These are phyloP conservation scores for Craterostigma plantagineum DNA, from an alignment of 257 asterid genomes.

Conservation along the genomic window DNA sequence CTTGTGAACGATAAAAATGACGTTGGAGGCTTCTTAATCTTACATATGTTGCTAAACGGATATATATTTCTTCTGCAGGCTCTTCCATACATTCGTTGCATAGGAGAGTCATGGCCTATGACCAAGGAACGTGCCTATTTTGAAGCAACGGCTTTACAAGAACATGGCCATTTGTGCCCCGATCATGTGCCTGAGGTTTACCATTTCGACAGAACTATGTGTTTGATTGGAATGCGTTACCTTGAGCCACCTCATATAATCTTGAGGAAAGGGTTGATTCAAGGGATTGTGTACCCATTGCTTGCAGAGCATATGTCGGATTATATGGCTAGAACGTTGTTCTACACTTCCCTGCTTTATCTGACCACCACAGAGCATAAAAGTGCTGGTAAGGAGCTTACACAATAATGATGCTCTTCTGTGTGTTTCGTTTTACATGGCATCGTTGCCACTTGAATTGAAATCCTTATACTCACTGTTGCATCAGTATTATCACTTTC, in stretches of 20 bases:
- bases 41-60: too few species aligned
- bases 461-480: too few species aligned
- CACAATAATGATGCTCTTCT: too few species aligned
- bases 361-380: slow-evolving; percentile 77
- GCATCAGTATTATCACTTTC: too few species aligned
- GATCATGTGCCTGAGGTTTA: slow-evolving; percentile 85
- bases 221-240: slow-evolving; percentile 86
- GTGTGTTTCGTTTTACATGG: too few species aligned
- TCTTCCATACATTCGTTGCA: slow-evolving; percentile 72
- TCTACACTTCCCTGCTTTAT: slow-evolving; percentile 77
- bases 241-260: slow-evolving; percentile 94
- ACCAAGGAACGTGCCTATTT: slow-evolving; percentile 90
- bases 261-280: slow-evolving; percentile 73
- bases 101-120: slow-evolving; percentile 99
- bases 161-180: slow-evolving; percentile 60
- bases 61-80: too few species aligned
- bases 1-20: too few species aligned
- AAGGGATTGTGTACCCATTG: slow-evolving; percentile 76
- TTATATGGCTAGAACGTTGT: slow-evolving; percentile 77
- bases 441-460: too few species aligned
- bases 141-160: slow-evolving; percentile 47
- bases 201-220: slow-evolving; percentile 78
- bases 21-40: background rate
- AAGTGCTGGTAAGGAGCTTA: slow-evolving; percentile 55
- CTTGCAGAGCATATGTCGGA: slow-evolving; percentile 73